Base-by-base conservation (phyloP, 2,329 filamentous ascomycete species). In the Aspergillus chevalieri region DNA sequence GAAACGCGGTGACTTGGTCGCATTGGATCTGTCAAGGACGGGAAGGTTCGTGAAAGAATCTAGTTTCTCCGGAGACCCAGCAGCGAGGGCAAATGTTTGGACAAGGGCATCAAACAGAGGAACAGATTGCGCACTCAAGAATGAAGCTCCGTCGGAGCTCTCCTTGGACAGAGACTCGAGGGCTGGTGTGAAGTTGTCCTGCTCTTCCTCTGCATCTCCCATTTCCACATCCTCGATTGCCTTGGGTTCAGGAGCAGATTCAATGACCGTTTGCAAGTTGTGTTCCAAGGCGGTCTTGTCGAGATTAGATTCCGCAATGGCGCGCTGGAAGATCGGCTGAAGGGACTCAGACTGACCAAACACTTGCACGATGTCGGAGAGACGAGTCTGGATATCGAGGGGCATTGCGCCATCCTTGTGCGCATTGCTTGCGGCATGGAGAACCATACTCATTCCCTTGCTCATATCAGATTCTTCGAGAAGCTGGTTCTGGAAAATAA, bases 221-320 rank as follows among this genome's bases (percentile, higher is more conserved):
- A 81, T 81, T 14, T 74, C 66, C 7, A 73, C 68, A 55, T 82
- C 79, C 44, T 77, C 72, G 21, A 72, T 65, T 2, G 73, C 57
- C 46, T 75, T 73, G n/a, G 78, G 72, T 15, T 81, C 67, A 34
- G 76, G 65, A 42, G 79, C 66, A 58, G 79, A 78, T 38, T 85
- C 80, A 52, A 91, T 81, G 8, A 83, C 80, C 7, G 85, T 81
- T 48, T 88, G 84, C 17, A 94, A 75, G 57, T 82, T 85, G 70
- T 88, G 78, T 69, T 93, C 87, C 15, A 93, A 71, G 44, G 83
- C 79, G 52, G 89, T 82, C 42, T 93, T 79, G 60, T 93, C 85
- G 52, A 89, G 78, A 10, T 84, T 80, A 6, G 82, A 79, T 38
- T 85, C 80, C 33, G 82, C 75, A 34, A 92, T 78, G 3, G 84